Base-by-base conservation (phyloP, 148 eudicot species). In the Rhododendron kiyosumense region DNA sequence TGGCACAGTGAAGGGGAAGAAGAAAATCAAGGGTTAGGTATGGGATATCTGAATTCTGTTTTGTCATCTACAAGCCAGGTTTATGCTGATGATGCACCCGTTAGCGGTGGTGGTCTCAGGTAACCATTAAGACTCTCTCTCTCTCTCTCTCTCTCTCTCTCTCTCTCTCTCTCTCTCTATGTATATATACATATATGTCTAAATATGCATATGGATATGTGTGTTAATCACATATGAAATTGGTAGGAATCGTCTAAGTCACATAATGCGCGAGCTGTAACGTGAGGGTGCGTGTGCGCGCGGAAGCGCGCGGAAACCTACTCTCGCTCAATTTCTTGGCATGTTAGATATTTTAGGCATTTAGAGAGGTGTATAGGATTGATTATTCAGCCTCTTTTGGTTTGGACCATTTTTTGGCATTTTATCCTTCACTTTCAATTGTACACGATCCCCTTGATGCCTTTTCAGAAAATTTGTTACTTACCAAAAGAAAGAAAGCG, bases 41-140 rank as follows among this genome's bases (percentile, higher is more conserved):
- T 95, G 98, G 98, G 98, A 84, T 94, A 95, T 90, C 94, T 94
- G 84, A 94, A 95, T 90, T 92, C 97, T 51, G 95, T 94, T 77
- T 90, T 94, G 84, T 91, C 94, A 71, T 91, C 98, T n/a, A 84
- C 95, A 20, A 91, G 92, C 85, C 92, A 94, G 89, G 83, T 89
- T 86, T 94, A 89, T 83, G 93, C 88, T 52, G 93, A 92, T 79
- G 95, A 93, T 51, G 88, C 92, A 34, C 98, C 98, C 2, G 98
- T 92, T 81, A 93, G 92, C 65, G 98, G 98, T 59, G 95, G 97
- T 34, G 98, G 98, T 79, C 92, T 95, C 86, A 95, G 98, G 98
- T 94, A 57, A 76, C 57, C 84, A 73, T 63, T 43, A 59, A 52
- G 10, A 43, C 34, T 84, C 24, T 88, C 79, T 67, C 41, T 43